Evolutionary conservation across 805 yeast species (phyloP).

Genomic region (Ogataea pignaliae): DNA sequence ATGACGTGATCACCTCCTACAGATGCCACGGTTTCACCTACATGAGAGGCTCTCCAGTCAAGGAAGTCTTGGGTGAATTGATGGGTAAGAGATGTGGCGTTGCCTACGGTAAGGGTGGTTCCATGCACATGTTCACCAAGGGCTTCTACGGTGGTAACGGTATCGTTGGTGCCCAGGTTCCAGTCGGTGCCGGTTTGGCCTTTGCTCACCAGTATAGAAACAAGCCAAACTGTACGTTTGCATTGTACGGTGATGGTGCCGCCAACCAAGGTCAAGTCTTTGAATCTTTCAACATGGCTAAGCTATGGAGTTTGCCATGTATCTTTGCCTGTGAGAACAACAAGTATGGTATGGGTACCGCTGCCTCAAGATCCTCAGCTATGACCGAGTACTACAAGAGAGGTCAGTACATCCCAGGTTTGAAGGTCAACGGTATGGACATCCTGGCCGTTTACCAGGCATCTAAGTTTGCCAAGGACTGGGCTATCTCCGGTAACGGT

Average conservation of each 20-base stretch:
- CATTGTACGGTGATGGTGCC: conserved; percentile 98
- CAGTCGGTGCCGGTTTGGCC: conserved; percentile 97
- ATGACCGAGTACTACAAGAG: conserved; percentile 96
- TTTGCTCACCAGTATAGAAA: conserved; percentile 94
- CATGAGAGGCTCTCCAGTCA: conserved; percentile 92
- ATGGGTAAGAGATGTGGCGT: conserved; percentile 97
- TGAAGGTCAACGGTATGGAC: conserved; percentile 98
- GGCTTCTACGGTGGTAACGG: conserved; percentile 99
- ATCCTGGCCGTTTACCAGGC: conserved; percentile 93
- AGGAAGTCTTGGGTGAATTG: conserved; percentile 88
- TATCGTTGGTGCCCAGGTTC: conserved; percentile 99
- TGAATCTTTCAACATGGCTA: conserved; percentile 98
- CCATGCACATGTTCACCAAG: conserved; percentile 97
- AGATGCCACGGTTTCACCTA: conserved; percentile 98
- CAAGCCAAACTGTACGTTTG: conserved; percentile 73
- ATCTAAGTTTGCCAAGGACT: conserved; percentile 94
- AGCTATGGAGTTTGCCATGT: conserved; percentile 94
- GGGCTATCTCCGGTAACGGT: conserved; percentile 90
- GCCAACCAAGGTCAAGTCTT: conserved; percentile 99
- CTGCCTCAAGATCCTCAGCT: conserved; percentile 96
- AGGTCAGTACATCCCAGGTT: conserved; percentile 99
- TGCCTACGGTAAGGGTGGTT: conserved; percentile 97
- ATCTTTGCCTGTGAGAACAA: conserved; percentile 97
- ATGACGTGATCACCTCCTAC: conserved; percentile 92
- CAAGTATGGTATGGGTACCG: conserved; percentile 99